These are phyloP conservation scores for Neckera pumila DNA, from an alignment of 225 moss, liverwort and hornwort genomes.

Conservation along the genomic window DNA sequence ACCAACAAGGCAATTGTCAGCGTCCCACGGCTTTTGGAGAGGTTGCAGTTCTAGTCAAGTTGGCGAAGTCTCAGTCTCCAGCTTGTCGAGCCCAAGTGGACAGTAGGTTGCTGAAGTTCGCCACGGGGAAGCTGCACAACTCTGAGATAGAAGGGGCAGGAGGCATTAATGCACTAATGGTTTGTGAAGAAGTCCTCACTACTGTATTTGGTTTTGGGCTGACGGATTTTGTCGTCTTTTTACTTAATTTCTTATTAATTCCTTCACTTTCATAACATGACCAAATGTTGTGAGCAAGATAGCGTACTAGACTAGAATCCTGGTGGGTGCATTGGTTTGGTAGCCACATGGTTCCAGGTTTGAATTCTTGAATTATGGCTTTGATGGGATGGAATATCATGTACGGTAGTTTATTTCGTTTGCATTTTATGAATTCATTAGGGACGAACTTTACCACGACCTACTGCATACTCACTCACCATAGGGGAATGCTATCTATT, in stretches of 20 bases:
- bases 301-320: neutral
- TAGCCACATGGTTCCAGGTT: neutral
- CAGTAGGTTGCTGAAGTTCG: neutral
- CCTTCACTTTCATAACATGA: neutral
- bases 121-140: neutral
- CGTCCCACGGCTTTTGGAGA: neutral
- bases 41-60: slow-evolving; percentile 8
- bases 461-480: neutral
- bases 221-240: neutral
- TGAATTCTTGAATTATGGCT: neutral
- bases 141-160: neutral
- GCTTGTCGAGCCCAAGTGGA: neutral
- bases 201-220: neutral
- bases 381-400: neutral
- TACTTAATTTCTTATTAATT: neutral
- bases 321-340: neutral
- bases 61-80: neutral
- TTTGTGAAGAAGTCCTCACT: neutral
- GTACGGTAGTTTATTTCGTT: neutral
- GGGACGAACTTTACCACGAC: neutral
- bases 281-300: neutral
- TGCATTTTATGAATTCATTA: neutral
- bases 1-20: neutral
- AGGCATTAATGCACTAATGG: slow-evolving; percentile 2
- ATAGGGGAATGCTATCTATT: neutral